These are phyloP conservation scores for Paxillus involutus DNA, from an alignment of 768 basidiomycete species.

Conservation along the genomic window DNA sequence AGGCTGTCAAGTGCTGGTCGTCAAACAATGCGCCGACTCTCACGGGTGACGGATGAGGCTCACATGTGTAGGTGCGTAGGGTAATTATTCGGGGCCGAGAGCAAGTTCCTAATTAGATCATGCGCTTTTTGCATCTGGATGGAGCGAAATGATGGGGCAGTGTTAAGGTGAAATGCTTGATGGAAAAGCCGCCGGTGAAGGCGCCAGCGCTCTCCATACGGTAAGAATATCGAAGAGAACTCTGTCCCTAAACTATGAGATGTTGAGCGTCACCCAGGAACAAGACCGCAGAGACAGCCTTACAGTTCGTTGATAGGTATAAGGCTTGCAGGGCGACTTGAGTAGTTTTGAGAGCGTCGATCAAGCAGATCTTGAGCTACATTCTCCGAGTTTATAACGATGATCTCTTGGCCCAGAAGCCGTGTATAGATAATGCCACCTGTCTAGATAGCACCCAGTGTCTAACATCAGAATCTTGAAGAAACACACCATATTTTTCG, in stretches of 20 bases:
- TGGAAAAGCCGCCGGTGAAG: slow-evolving; percentile 35
- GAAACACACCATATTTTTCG: slow-evolving; percentile 15
- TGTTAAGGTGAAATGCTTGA: slow-evolving; percentile 33
- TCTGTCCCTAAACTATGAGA: slow-evolving; percentile 21
- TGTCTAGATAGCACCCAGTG: not conserved
- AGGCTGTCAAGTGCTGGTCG: slow-evolving; percentile 6
- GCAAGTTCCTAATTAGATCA: slow-evolving; percentile 28
- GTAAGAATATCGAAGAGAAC: slow-evolving; percentile 23
- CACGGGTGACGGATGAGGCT: not conserved
- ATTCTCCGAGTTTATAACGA: slow-evolving; percentile 26
- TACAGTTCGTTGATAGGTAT: slow-evolving; percentile 19
- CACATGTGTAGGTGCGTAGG: slow-evolving; percentile 22
- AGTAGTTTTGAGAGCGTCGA: slow-evolving; percentile 21
- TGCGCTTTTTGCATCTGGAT: slow-evolving; percentile 34
- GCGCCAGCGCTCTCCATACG: slow-evolving; percentile 29
- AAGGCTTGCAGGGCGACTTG: slow-evolving; percentile 20
- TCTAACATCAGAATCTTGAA: not conserved
- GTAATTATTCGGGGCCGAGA: slow-evolving; percentile 21
- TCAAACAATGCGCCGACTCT: not conserved
- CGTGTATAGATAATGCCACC: slow-evolving; percentile 24
- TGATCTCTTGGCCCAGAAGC: slow-evolving; percentile 22
- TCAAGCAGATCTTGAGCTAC: slow-evolving; percentile 24
- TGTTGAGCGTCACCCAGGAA: not conserved
- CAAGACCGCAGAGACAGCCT: not conserved
- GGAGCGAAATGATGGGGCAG: slow-evolving; percentile 32